A percentile compares a stretch with the other conserved stretches of the same genome.
phyloP scores from a whole-genome alignment of 208 protist genomes.

The Leishmania lainsoni region DNA sequence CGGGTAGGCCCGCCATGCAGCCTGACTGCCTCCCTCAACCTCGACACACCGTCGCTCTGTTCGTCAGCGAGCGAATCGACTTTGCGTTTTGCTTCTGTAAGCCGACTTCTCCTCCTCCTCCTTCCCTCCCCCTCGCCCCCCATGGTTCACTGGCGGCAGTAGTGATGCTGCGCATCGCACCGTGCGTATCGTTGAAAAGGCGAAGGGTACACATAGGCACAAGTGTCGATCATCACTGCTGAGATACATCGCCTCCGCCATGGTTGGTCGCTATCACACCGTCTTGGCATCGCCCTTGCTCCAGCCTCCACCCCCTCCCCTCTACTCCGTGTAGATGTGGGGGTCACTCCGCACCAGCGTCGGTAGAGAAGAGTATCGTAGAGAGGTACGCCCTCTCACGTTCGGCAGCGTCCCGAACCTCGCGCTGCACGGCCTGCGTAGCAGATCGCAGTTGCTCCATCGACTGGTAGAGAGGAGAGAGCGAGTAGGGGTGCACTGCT shows the following conservation, averaged over 20 bases:
- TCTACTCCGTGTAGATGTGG: not conserved
- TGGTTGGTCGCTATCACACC: not conserved
- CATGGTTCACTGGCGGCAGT: not conserved
- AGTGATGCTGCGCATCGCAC: not conserved
- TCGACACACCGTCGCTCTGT: not conserved
- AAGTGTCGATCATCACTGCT: not conserved
- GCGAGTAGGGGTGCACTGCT: not conserved
- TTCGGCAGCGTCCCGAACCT: constrained; percentile 31
- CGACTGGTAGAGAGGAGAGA: constrained; percentile 13
- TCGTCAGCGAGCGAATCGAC: not conserved
- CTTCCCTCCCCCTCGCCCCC: not conserved
- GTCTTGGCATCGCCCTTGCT: not conserved
- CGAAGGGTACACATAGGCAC: not conserved
- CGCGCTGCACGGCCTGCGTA: constrained; percentile 31
- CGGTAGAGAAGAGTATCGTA: constrained; percentile 24
- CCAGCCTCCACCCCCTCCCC: not conserved
- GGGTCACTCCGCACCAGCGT: not conserved
- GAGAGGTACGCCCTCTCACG: constrained; percentile 36
- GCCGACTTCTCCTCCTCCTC: not conserved
- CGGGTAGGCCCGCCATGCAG: not conserved
- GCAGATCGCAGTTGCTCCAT: constrained; percentile 27
- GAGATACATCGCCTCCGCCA: not conserved
- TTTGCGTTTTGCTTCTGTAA: too few species aligned
- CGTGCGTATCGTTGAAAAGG: not conserved
- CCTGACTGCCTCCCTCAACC: not conserved